These are phyloP conservation scores for Metschnikowia sp. DNA, from an alignment of 805 yeast genomes.

Conservation along the genomic window DNA sequence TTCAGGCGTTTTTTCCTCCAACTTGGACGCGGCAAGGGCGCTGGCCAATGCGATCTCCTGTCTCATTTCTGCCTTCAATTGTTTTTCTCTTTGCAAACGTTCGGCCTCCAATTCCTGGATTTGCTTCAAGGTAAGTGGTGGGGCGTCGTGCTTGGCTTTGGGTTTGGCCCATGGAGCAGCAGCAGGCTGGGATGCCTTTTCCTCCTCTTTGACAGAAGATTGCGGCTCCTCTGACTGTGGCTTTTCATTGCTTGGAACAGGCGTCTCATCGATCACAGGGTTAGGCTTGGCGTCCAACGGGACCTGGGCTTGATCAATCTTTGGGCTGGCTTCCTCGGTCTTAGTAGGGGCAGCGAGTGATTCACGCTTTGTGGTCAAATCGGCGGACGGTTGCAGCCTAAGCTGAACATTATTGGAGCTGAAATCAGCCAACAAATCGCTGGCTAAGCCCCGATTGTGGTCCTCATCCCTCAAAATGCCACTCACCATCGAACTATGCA, in stretches of 20 bases:
- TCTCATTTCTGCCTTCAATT: constrained; percentile 35
- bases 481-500: constrained; percentile 40
- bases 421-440: neutral
- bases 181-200: constrained; percentile 5
- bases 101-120: constrained; percentile 51
- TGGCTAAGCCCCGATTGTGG: neutral
- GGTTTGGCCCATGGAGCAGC: constrained; percentile 56
- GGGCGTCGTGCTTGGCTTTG: constrained; percentile 19
- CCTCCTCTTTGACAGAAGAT: neutral
- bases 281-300: too few relatives aligned
- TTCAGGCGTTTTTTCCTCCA: constrained; percentile 24
- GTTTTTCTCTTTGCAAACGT: constrained; percentile 35
- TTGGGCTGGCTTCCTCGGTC: neutral
- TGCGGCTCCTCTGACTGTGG: neutral
- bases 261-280: too few relatives aligned
- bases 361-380: too few relatives aligned
- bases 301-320: too few relatives aligned
- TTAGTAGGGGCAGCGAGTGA: neutral
- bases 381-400: neutral
- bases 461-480: constrained; percentile 29
- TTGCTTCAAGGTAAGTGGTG: constrained; percentile 47
- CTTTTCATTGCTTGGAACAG: too few relatives aligned
- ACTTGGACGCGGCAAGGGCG: constrained; percentile 20
- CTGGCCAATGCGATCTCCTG: constrained; percentile 21
- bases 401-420: neutral